phyloP scores from a whole-genome alignment of 2,329 filamentous ascomycete species.

The Tympanopsis confertula region DNA sequence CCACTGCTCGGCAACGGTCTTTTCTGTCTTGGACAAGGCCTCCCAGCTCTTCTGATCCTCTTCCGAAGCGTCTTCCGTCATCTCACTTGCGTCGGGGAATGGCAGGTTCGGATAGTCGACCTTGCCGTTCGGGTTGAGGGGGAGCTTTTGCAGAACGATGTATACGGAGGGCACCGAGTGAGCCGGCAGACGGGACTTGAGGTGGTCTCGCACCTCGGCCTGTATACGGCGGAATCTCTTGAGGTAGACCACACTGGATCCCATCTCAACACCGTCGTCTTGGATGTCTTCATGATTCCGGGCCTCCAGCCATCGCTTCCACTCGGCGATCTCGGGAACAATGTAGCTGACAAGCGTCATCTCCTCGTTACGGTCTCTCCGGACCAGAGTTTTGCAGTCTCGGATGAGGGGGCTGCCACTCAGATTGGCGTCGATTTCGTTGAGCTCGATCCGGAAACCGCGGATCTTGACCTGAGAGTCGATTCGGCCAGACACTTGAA shows the following conservation, averaged over 20 bases:
- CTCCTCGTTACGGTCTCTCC: constrained; percentile 76
- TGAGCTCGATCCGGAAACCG: constrained; percentile 88
- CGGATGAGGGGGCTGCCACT: constrained; percentile 63
- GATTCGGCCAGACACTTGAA: constrained; percentile 67
- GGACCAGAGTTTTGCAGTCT: constrained; percentile 76
- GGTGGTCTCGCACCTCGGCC: constrained; percentile 35
- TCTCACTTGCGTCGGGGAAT: constrained; percentile 62
- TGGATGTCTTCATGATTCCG: constrained; percentile 13
- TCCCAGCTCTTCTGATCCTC: constrained; percentile 29
- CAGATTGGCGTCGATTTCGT: constrained; percentile 80
- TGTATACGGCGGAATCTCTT: constrained; percentile 34
- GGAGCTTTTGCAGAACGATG: constrained; percentile 61
- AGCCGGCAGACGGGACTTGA: constrained; percentile 60
- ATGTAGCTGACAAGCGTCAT: constrained; percentile 80
- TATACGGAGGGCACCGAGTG: constrained; percentile 69
- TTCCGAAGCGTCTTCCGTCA: constrained; percentile 25
- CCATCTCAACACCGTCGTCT: constrained; percentile 14
- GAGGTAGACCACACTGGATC: constrained; percentile 5
- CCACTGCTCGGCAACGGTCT: constrained; percentile 62
- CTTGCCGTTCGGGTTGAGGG: constrained; percentile 78
- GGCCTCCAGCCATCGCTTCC: constrained; percentile 42
- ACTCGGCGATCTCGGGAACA: constrained; percentile 68
- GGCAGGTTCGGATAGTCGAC: constrained; percentile 70
- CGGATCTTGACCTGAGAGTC: constrained; percentile 93
- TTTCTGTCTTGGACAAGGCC: constrained; percentile 44